A percentile compares a stretch with the other conserved stretches of the same genome.
Conservation (phyloP, 345 rosid genomes). For the Atalantia buxifolia region DNA sequence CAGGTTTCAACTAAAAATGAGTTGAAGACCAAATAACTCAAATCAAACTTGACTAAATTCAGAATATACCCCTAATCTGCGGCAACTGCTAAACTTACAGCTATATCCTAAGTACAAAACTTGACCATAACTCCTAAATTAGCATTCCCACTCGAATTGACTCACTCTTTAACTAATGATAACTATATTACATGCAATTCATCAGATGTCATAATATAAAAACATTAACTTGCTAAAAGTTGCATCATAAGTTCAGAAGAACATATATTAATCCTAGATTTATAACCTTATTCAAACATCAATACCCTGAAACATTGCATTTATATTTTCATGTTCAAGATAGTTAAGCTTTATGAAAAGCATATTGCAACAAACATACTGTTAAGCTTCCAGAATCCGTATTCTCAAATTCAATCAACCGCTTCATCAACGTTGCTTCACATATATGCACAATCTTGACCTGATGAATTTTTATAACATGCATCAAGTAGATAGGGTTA, state of each 20-base stretch:
- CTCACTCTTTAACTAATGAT: not conserved
- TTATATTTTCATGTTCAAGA: not conserved
- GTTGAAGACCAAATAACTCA: not conserved
- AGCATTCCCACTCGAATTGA: not conserved
- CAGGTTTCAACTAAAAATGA: not conserved
- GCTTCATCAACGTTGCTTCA: slow-evolving; percentile 88
- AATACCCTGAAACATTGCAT: not conserved
- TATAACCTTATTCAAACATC: not conserved
- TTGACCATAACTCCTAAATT: not conserved
- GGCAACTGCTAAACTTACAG: not conserved
- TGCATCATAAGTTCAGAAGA: not conserved
- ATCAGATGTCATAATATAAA: not conserved
- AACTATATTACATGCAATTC: not conserved
- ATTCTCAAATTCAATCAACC: slow-evolving; percentile 82
- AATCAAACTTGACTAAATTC: too few relatives aligned
- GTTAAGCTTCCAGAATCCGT: slow-evolving; percentile 83
- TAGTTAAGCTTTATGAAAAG: not conserved
- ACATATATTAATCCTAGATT: not conserved
- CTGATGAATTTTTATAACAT: slow-evolving; percentile 36
- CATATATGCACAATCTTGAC: slow-evolving; percentile 78
- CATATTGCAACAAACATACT: slow-evolving; percentile 45
- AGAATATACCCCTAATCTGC: not conserved
- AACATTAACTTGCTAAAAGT: not conserved
- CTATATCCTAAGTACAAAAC: not conserved
- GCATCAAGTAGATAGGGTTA: slow-evolving; percentile 8